Base-by-base conservation (phyloP, 352 stramenopile species). In the Globisporangium mamillatum region DNA sequence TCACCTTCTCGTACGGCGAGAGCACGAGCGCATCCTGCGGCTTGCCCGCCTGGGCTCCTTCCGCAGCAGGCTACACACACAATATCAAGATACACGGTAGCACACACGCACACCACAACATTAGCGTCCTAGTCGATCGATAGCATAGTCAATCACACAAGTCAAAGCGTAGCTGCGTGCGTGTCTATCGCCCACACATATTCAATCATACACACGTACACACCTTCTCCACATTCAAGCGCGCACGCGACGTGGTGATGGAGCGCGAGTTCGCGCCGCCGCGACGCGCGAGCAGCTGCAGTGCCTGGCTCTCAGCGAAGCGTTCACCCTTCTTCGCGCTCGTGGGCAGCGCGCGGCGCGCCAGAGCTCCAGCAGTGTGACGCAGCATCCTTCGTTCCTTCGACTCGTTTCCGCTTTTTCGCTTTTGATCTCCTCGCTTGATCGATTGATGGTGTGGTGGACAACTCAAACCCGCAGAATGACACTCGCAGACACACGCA, bases 1-100 rank as follows among this genome's bases (percentile, higher is more conserved):
- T 95, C 25, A 98, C 94, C 74, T 98, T 98, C 85, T 98, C 80
- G 34, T 97, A 97, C 18, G 95, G 94, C 56, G 94, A 97, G 62
- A 98, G 82, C 50, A 98, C 88, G 55, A 94, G 78, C 46, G 87
- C 87, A 57, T 94, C 87, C 67, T 86, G 73, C 20, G 81, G 85
- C 38, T 86, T 71, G 52, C 79, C 76, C 46, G 90, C 82, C 55
- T 76, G 73, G 6, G 74, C 79, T 52, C 71, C 64, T 52, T 87
- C 72, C 1, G 58, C 66, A 38, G 64, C 75, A 34, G 75, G 72
- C 71, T 86, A n/a, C 54, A 44, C 32, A 14, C 29, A 60, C 34
- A 60, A 52, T 48, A 66, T 1, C 50, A 57, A 14, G 6, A n/a
- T 20, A 57, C 22, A 34, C 5, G 27, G 8, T 3, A 9, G 34